Evolutionary conservation across 2,329 filamentous ascomycete species (phyloP).

Genomic region (Fusarium pseudograminearum): DNA sequence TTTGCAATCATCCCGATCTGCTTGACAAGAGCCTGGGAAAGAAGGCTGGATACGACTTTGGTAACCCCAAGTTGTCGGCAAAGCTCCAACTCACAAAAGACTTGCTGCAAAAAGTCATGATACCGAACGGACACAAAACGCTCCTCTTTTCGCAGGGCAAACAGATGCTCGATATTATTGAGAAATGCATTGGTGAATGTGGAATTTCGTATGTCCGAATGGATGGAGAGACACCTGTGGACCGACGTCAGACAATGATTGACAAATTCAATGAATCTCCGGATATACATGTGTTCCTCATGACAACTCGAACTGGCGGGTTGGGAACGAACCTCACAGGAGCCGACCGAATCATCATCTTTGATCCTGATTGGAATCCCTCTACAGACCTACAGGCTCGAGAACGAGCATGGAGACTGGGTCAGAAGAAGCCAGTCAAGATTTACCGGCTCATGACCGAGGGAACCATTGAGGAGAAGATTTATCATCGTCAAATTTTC

Average conservation of each 20-base stretch:
- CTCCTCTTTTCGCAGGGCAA: conserved; percentile 92
- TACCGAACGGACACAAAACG: conserved; percentile 89
- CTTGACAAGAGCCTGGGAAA: conserved; percentile 69
- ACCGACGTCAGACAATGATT: conserved; percentile 87
- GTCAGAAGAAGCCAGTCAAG: conserved; percentile 93
- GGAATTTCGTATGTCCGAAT: conserved; percentile 85
- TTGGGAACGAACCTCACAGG: conserved; percentile 95
- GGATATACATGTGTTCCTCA: conserved; percentile 84
- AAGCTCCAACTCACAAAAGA: conserved; percentile 97
- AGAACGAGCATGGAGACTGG: conserved; percentile 94
- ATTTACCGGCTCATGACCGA: conserved; percentile 99
- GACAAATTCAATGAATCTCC: conserved; percentile 91
- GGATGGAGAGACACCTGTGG: conserved; percentile 93
- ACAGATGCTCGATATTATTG: conserved; percentile 95
- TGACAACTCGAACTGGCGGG: conserved; percentile 96
- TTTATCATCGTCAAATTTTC: conserved; percentile 98
- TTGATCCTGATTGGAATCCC: conserved; percentile 98
- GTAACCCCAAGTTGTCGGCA: conserved; percentile 81
- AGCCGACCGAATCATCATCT: conserved; percentile 96
- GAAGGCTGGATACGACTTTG: conserved; percentile 80
- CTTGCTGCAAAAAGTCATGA: conserved; percentile 85
- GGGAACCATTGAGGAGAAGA: conserved; percentile 98
- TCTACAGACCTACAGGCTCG: conserved; percentile 96
- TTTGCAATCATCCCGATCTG: conserved; percentile 97
- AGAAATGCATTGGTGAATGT: conserved; percentile 79